Percentiles rank a stretch among this genome's conserved stretches.
Conservation (phyloP, 345 rosid species). For the Eucalyptus victrix region DNA sequence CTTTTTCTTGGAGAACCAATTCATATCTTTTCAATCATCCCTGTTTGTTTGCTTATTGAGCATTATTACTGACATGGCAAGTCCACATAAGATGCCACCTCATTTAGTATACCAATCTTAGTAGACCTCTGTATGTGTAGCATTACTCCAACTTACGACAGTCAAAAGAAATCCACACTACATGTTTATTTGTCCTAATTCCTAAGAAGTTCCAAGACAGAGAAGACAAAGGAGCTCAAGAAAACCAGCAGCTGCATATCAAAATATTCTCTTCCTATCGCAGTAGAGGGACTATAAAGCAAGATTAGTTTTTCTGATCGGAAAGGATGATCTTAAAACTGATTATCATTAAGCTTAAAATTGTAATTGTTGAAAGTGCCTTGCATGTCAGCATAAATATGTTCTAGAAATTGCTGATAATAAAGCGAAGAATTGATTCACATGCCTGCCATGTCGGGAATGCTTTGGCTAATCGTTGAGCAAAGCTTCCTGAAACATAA, state of each 20-base stretch:
- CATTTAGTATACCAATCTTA: neutral
- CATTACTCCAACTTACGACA: neutral
- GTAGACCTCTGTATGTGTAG: neutral
- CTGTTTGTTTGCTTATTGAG: neutral
- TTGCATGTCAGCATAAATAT: neutral
- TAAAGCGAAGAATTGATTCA: neutral
- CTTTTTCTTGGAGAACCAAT: neutral
- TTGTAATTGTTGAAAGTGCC: neutral
- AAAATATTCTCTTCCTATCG: neutral
- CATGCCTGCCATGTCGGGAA: conserved; percentile 93
- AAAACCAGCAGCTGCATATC: neutral
- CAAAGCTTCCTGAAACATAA: conserved; percentile 61
- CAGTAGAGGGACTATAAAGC: neutral
- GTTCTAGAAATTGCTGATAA: neutral
- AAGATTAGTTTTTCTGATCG: neutral
- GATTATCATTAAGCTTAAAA: neutral
- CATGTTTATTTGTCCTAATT: neutral
- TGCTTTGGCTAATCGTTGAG: conserved; percentile 68
- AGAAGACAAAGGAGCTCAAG: neutral
- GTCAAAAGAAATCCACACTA: neutral
- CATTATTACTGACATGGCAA: neutral
- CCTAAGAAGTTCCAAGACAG: neutral
- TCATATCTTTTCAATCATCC: neutral
- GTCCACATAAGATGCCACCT: neutral
- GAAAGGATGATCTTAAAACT: neutral